Percentiles rank a stretch among this genome's conserved stretches.
Conservation (phyloP, 106 monocot species). For the Cymbidium sinense region DNA sequence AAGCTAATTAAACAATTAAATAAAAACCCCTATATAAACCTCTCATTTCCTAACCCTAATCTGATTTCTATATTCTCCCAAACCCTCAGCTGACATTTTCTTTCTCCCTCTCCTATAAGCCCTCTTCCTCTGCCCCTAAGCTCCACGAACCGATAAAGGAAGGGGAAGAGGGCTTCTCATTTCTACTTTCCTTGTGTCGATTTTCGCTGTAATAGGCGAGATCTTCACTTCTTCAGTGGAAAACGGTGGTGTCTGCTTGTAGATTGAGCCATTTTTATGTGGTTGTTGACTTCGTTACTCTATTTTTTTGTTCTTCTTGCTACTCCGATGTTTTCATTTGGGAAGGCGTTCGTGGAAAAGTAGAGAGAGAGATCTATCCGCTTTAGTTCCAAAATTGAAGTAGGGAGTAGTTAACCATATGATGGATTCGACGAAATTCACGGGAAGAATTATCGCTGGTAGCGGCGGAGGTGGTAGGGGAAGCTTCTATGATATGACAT, state of each 20-base stretch:
- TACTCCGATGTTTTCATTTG: neutral
- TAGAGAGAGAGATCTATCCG: neutral
- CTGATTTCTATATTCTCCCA: too few species aligned
- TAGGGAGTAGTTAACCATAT: neutral
- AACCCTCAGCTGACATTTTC: too few species aligned
- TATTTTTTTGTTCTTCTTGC: neutral
- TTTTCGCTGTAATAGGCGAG: neutral
- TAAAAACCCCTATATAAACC: too few species aligned
- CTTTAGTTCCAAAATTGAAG: neutral
- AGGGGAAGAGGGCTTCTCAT: neutral
- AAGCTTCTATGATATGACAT: slow-evolving; percentile 34
- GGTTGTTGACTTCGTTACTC: neutral
- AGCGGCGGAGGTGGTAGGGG: slow-evolving; percentile 14
- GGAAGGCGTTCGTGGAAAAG: neutral
- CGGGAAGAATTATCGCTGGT: slow-evolving; percentile 20
- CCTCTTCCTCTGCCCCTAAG: neutral
- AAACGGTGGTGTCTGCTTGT: neutral
- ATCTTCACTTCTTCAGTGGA: neutral
- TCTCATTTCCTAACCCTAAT: too few species aligned
- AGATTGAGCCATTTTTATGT: neutral
- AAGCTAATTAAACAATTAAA: too few species aligned
- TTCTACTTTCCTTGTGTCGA: neutral
- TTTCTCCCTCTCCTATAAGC: neutral
- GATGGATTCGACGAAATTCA: slow-evolving; percentile 27
- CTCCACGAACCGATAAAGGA: neutral